Evolutionary conservation across 108 stramenopile species (phyloP), one percentile per base, ranked within the genome.

Genomic region (Craspedostauros australis): DNA sequence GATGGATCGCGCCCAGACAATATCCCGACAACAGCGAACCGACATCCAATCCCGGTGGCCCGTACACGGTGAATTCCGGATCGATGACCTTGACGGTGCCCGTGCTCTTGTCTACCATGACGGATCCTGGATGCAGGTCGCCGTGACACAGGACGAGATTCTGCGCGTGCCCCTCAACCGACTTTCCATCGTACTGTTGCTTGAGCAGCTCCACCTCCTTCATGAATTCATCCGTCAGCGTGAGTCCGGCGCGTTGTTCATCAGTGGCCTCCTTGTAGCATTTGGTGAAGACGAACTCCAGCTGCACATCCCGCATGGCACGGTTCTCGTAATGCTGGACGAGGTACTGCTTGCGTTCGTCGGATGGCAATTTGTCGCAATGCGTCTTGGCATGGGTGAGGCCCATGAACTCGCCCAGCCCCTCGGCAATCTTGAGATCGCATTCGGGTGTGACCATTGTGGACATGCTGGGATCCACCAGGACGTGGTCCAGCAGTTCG

Each of bases 51-150:
- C 82, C 84, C 29, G 82, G 82, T 26, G 88, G 82, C 22, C 84
- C 80, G 56, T 82, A 86, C n/a, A 86, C 71, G 25, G 82, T 80
- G 54, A 90, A 90, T 60, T 90, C 88, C 8, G 88, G 84, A 71
- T 90, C 88, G 38, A 90, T 90, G 20, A 82, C 80, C 38, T 79
- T 67, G 38, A 73, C 63, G 34, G 59, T 53, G 18, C 61, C 69
- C 0, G 36, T 41, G 19, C 28, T 27, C 4, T 39, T 39, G 34
- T 69, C 60, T 0, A 83, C 81, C 88, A 90, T 90, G 47, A 90
- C 80, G 47, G 64, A 68, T 46, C 88, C 88, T 5, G 84, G 82
- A 70, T 90, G 88, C 15, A 90, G 59, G 68, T 90, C 88, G 25
- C 88, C 88, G 58, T 90, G 88, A 39, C 61, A 61, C 54, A 89